Evolutionary conservation across 495 filamentous ascomycete genomes (phyloP).

Genomic region (Trypethelium eluteriae): DNA sequence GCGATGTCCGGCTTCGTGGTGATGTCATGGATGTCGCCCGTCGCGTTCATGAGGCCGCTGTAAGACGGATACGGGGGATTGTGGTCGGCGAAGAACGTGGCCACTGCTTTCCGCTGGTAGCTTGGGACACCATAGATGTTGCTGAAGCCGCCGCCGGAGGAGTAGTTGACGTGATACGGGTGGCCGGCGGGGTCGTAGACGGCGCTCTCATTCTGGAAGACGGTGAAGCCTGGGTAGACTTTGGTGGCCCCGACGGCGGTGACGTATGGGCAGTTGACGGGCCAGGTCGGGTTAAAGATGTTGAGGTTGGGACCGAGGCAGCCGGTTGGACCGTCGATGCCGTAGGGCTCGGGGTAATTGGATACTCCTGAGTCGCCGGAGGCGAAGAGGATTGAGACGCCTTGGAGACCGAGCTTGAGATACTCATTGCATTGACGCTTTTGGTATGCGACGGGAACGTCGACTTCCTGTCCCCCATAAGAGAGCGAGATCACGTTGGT

Average conservation of each 20-base stretch:
- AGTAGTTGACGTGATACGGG: slow-evolving; percentile 21
- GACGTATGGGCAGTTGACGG: slow-evolving; percentile 42
- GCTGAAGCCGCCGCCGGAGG: slow-evolving; percentile 45
- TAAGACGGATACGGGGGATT: slow-evolving; percentile 18
- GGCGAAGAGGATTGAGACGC: slow-evolving; percentile 36
- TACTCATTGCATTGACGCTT: slow-evolving; percentile 47
- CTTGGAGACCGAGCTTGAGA: slow-evolving; percentile 43
- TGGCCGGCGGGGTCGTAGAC: slow-evolving; percentile 22
- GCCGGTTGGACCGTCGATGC: slow-evolving; percentile 12
- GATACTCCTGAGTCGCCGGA: slow-evolving; percentile 41
- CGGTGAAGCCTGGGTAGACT: slow-evolving; percentile 29
- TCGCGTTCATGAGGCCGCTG: slow-evolving; percentile 11
- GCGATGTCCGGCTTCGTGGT: slow-evolving; percentile 10
- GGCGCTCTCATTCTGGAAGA: slow-evolving; percentile 36
- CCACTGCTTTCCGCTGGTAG: slow-evolving; percentile 35
- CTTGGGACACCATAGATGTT: slow-evolving; percentile 38
- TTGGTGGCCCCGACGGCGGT: slow-evolving; percentile 41
- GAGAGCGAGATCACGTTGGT: slow-evolving; percentile 14
- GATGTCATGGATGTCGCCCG: slow-evolving; percentile 4
- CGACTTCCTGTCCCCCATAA: slow-evolving; percentile 17
- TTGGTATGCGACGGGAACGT: slow-evolving; percentile 21
- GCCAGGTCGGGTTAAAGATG: slow-evolving; percentile 36
- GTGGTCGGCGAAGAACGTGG: slow-evolving; percentile 17
- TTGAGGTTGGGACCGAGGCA: slow-evolving; percentile 15
- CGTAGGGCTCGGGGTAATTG: slow-evolving; percentile 21